Evolutionary conservation across 2,329 filamentous ascomycete genomes (phyloP).

Genomic region (Elsinoe arachidis): DNA sequence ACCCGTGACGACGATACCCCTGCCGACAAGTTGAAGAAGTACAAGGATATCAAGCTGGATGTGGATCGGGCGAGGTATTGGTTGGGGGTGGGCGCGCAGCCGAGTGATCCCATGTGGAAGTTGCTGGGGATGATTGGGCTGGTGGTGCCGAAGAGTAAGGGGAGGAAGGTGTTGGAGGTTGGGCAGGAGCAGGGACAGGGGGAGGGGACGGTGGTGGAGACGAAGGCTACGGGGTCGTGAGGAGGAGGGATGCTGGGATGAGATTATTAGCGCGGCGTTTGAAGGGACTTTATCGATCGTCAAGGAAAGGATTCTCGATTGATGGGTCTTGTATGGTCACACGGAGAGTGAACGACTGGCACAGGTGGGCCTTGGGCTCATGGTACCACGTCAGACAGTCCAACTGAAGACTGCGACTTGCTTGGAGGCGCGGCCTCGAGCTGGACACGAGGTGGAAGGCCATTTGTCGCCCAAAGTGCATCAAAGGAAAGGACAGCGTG

Average conservation of each 20-base stretch:
- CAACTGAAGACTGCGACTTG: too few species aligned
- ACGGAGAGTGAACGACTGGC: too few species aligned
- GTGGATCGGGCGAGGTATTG: constrained; percentile 77
- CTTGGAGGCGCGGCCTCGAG: too few species aligned
- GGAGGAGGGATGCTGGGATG: not conserved
- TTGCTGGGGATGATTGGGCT: constrained; percentile 62
- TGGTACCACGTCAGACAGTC: too few species aligned
- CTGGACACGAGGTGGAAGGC: not conserved
- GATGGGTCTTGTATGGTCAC: too few species aligned
- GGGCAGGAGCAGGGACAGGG: not conserved
- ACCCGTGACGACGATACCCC: constrained; percentile 32
- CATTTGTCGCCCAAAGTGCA: too few species aligned
- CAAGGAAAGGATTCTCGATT: too few species aligned
- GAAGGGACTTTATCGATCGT: not conserved
- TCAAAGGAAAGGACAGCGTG: too few species aligned
- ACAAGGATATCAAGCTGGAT: constrained; percentile 90
- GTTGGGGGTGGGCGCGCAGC: constrained; percentile 94
- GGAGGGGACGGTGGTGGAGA: not conserved
- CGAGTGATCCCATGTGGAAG: constrained; percentile 81
- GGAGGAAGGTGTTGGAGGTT: constrained; percentile 2
- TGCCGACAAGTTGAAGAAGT: constrained; percentile 49
- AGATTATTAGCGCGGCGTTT: not conserved
- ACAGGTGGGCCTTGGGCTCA: too few species aligned
- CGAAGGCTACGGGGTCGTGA: not conserved
- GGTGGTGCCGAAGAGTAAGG: constrained; percentile 32